Conservation (phyloP, 176 grass and related monocot species). For the Sorghum bicolor region Sorghum_bicolor_NCBIv3 NC_012873.2:59258501-59259000, state of each 20-base stretch:
- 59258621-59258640: background rate
- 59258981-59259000: conserved; percentile 28
- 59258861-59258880: conserved; percentile 14
- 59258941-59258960: conserved; percentile 34
- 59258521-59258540: background rate
- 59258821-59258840: conserved; percentile 7
- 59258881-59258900: conserved; percentile 22
- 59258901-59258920: conserved; percentile 23
- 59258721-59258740: conserved; percentile 7
- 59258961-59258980: conserved; percentile 17
- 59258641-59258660: background rate
- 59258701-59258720: conserved; percentile 13
- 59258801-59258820: conserved; percentile 14
- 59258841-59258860: conserved; percentile 11
- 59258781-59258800: conserved; percentile 22
- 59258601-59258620: conserved; percentile 6
- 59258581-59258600: conserved; percentile 15
- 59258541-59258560: background rate
- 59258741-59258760: background rate
- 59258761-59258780: background rate
- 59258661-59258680: conserved; percentile 13
- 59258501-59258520: conserved; percentile 12
- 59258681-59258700: conserved; percentile 10
- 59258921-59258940: conserved; percentile 22
- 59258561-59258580: background rate